phyloP scores from a whole-genome alignment of 164 flowering plant genomes.

The Santalum album region DNA sequence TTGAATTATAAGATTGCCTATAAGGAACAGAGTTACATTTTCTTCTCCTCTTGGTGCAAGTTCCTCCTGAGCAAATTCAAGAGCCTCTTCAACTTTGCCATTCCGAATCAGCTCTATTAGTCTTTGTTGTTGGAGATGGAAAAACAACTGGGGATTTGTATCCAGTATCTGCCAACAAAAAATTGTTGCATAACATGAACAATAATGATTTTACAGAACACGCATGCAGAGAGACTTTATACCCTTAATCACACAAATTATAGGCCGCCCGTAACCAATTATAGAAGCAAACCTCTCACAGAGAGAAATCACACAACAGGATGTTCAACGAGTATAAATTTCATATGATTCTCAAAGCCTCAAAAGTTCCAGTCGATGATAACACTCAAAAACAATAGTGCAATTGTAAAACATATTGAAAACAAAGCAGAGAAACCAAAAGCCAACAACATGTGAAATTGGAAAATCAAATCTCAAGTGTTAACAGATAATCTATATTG shows the following conservation, averaged over 20 bases:
- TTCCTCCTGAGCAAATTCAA: slow-evolving; percentile 97
- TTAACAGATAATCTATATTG: too few relatives aligned
- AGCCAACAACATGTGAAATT: too few relatives aligned
- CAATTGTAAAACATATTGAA: too few relatives aligned
- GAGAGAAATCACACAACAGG: background rate
- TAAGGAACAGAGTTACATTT: slow-evolving; percentile 41
- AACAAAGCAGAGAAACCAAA: too few relatives aligned
- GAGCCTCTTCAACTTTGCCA: slow-evolving; percentile 80
- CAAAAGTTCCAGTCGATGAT: background rate
- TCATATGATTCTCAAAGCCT: background rate
- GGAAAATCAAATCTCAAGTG: too few relatives aligned
- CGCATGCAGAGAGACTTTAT: too few relatives aligned
- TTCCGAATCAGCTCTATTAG: slow-evolving; percentile 86
- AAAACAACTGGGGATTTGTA: slow-evolving; percentile 88
- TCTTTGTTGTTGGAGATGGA: slow-evolving; percentile 94
- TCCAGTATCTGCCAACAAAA: slow-evolving; percentile 69
- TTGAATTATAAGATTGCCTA: too few relatives aligned
- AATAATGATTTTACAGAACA: too few relatives aligned
- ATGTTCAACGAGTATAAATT: too few relatives aligned
- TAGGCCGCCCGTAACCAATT: too few relatives aligned
- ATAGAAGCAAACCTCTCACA: background rate
- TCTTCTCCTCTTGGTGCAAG: slow-evolving; percentile 98
- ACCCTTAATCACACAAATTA: too few relatives aligned
- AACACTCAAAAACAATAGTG: background rate
- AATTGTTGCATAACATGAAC: background rate